These are phyloP conservation scores for Schizosaccharomyces versatilis DNA, from an alignment of 1,139 yeast species.

Conservation along the genomic window DNA sequence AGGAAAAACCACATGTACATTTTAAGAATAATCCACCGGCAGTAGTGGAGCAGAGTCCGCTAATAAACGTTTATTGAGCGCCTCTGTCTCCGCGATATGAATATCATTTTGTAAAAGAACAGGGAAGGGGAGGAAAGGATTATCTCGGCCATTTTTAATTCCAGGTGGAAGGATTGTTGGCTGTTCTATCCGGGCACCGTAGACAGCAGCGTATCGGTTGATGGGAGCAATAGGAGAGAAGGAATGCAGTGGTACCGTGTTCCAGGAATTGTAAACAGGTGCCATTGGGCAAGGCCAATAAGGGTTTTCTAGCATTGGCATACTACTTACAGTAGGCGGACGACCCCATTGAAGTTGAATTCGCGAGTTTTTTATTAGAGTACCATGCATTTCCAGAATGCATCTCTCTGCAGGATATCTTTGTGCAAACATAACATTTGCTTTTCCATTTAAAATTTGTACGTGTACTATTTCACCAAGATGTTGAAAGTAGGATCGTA, in stretches of 20 bases:
- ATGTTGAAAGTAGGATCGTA: slow-evolving; percentile 53
- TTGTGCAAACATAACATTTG: slow-evolving; percentile 60
- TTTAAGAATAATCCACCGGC: background rate
- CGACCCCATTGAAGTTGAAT: slow-evolving; percentile 84
- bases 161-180: slow-evolving; percentile 1
- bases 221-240: slow-evolving; percentile 22
- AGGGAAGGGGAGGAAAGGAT: slow-evolving; percentile 1
- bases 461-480: slow-evolving; percentile 72
- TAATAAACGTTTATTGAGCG: background rate
- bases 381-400: slow-evolving; percentile 80
- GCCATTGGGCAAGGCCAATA: slow-evolving; percentile 18
- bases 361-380: slow-evolving; percentile 63
- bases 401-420: slow-evolving; percentile 78
- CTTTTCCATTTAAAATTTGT: slow-evolving; percentile 81
- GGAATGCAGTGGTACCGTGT: slow-evolving; percentile 18
- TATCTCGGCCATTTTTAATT: background rate
- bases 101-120: background rate
- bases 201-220: slow-evolving; percentile 18
- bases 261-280: slow-evolving; percentile 21
- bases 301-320: slow-evolving; percentile 16
- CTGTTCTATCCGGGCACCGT: background rate
- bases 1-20: no score
- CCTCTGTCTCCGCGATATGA: background rate
- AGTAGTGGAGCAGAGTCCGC: background rate
- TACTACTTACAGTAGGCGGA: slow-evolving; percentile 15